A percentile compares a stretch with the other conserved stretches of the same genome.
These are phyloP conservation scores for Rhododendron molle DNA, from an alignment of 148 eudicot genomes.

Conservation along the genomic window DNA sequence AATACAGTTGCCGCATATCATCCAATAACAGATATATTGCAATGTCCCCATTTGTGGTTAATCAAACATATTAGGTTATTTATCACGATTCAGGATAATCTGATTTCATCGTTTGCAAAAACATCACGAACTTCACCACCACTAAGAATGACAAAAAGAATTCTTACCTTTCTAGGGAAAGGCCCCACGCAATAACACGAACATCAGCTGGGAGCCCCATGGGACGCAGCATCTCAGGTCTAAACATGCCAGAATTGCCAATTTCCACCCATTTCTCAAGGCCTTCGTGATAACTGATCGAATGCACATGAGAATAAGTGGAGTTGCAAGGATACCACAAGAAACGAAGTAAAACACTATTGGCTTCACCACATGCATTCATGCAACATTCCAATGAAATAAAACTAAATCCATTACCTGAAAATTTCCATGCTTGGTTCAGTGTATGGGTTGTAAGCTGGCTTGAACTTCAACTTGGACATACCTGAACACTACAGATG, in stretches of 20 bases:
- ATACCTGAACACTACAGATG: background rate
- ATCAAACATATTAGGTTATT: background rate
- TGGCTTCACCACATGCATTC: background rate
- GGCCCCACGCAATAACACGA: background rate
- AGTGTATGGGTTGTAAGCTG: conserved; percentile 4
- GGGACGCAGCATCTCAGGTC: conserved; percentile 62
- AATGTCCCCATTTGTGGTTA: background rate
- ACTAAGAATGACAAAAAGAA: background rate
- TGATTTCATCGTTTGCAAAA: background rate
- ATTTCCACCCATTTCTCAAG: conserved; percentile 83
- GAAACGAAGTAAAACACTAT: background rate
- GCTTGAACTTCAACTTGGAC: conserved; percentile 9
- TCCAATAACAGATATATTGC: background rate
- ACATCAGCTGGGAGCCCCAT: background rate
- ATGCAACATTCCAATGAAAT: background rate
- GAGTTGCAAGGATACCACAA: background rate
- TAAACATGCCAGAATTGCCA: conserved; percentile 87
- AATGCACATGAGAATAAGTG: background rate
- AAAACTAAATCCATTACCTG: background rate
- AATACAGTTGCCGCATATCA: background rate
- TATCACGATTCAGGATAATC: background rate
- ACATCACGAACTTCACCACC: background rate
- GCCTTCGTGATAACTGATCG: conserved; percentile 45
- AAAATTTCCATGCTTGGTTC: background rate
- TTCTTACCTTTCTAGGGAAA: background rate